Evolutionary conservation across 1,284 basidiomycete genomes (phyloP).

Genomic region (Fomitopsis palustris): DNA sequence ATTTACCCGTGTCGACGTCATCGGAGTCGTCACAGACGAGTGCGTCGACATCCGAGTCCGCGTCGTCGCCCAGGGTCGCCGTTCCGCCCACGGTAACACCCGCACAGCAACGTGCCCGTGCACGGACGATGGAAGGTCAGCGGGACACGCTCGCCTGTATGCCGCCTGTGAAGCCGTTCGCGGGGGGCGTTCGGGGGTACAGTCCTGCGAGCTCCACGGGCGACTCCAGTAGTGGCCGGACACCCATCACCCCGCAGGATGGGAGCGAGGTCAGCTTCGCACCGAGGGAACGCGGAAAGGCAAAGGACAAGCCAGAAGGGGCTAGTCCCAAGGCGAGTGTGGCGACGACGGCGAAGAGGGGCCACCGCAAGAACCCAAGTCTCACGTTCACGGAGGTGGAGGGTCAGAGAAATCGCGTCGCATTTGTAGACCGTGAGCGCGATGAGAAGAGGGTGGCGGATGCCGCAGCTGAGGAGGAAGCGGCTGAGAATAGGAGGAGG

Average conservation of each 20-base stretch:
- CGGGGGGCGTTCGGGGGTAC: constrained; percentile 38
- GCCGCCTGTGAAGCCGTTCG: constrained; percentile 47
- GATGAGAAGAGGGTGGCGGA: constrained; percentile 37
- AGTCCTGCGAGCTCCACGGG: constrained; percentile 79
- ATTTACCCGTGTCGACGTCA: constrained; percentile 1
- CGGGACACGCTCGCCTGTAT: background rate
- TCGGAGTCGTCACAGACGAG: constrained; percentile 2
- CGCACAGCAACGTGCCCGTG: background rate
- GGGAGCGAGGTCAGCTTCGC: constrained; percentile 61
- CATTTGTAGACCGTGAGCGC: constrained; percentile 30
- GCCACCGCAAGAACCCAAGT: constrained; percentile 48
- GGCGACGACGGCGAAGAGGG: constrained; percentile 7
- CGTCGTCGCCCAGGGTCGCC: background rate
- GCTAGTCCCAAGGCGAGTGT: constrained; percentile 6
- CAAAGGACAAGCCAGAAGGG: constrained; percentile 8
- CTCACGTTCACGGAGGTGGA: constrained; percentile 49
- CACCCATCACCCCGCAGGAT: constrained; percentile 69
- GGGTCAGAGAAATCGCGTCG: constrained; percentile 16
- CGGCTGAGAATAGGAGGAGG: constrained; percentile 49
- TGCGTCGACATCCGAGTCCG: background rate
- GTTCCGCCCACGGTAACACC: background rate
- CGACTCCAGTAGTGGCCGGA: constrained; percentile 68
- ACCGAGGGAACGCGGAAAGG: constrained; percentile 8
- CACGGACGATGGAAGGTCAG: constrained; percentile 1
- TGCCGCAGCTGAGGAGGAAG: constrained; percentile 22